Evolutionary conservation across 2,329 filamentous ascomycete species (phyloP).

Genomic region (Aspergillus sp.): DNA sequence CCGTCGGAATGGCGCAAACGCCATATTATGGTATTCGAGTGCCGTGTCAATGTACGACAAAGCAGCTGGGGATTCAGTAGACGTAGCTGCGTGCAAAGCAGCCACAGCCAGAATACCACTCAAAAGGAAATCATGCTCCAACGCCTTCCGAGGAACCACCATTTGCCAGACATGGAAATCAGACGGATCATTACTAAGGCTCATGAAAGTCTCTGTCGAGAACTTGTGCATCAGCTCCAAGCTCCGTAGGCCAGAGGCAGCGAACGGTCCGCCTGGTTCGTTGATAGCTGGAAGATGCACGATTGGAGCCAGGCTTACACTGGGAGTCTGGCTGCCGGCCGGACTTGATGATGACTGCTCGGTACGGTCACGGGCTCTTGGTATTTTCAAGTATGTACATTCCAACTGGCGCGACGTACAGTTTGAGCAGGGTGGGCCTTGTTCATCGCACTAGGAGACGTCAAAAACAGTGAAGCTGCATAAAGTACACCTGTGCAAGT

Average conservation of each 20-base stretch:
- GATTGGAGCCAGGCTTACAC: neutral
- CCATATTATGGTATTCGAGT: conserved; percentile 30
- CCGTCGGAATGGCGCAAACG: conserved; percentile 28
- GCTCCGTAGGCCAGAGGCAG: conserved; percentile 26
- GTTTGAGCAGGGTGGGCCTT: conserved; percentile 33
- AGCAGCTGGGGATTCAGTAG: conserved; percentile 20
- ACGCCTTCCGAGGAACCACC: conserved; percentile 33
- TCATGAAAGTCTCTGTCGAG: conserved; percentile 42
- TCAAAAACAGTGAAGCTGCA: conserved; percentile 5
- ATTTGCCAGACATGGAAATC: conserved; percentile 35
- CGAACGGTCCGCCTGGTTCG: conserved; percentile 4
- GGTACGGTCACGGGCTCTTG: conserved; percentile 8
- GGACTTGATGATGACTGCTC: conserved; percentile 6
- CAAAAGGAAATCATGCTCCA: conserved; percentile 37
- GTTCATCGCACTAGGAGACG: conserved; percentile 31
- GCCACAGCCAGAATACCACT: conserved; percentile 36
- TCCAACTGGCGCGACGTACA: conserved; percentile 30
- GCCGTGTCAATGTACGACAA: conserved; percentile 31
- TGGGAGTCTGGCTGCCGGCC: conserved; percentile 1
- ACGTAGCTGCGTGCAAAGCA: conserved; percentile 34
- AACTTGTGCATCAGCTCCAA: conserved; percentile 50
- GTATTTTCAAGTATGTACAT: conserved; percentile 23
- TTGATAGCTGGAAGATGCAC: neutral
- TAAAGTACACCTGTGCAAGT: neutral
- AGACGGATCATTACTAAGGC: conserved; percentile 28